These are phyloP conservation scores for Huntiella omanensis DNA, from an alignment of 2,329 filamentous ascomycete genomes.

Conservation along the genomic window DNA sequence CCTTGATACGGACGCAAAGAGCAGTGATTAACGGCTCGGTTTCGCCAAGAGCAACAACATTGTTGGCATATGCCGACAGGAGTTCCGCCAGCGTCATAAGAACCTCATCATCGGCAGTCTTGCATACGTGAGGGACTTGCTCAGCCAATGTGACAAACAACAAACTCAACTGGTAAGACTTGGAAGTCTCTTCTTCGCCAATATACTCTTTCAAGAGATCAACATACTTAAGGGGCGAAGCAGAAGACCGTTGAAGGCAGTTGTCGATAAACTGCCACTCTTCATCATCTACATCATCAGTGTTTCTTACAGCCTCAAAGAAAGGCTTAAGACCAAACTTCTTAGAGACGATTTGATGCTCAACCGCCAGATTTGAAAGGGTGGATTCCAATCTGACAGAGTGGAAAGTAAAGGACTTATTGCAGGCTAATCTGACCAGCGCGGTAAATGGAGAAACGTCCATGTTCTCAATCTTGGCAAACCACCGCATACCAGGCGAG, in stretches of 20 bases:
- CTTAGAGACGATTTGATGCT: constrained; percentile 10
- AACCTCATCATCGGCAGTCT: constrained; percentile 25
- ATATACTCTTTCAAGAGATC: constrained; percentile 40
- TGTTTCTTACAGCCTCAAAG: constrained; percentile 8
- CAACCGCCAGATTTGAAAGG: constrained; percentile 6
- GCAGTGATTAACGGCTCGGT: constrained; percentile 15
- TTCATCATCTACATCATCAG: constrained; percentile 18
- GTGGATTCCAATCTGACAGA: constrained; percentile 7
- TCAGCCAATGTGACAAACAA: constrained; percentile 53
- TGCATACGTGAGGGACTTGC: constrained; percentile 53
- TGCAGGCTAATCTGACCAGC: constrained; percentile 33
- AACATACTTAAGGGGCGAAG: constrained; percentile 65
- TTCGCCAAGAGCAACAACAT: constrained; percentile 33
- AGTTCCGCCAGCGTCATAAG: constrained; percentile 34
- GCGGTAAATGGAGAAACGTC: constrained; percentile 51
- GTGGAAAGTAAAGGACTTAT: constrained; percentile 8
- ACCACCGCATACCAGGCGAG: constrained; percentile 81
- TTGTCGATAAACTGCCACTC: constrained; percentile 66
- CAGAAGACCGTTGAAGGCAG: constrained; percentile 56
- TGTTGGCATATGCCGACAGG: constrained; percentile 36
- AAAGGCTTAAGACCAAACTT: constrained; percentile 6
- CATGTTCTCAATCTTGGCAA: constrained; percentile 51
- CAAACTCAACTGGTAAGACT: constrained; percentile 28
- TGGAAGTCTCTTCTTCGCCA: constrained; percentile 15
- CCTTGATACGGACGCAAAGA: constrained; percentile 18